Base-by-base conservation (phyloP, 2,329 filamentous ascomycete genomes). In the Drechslerella dactyloides region DNA sequence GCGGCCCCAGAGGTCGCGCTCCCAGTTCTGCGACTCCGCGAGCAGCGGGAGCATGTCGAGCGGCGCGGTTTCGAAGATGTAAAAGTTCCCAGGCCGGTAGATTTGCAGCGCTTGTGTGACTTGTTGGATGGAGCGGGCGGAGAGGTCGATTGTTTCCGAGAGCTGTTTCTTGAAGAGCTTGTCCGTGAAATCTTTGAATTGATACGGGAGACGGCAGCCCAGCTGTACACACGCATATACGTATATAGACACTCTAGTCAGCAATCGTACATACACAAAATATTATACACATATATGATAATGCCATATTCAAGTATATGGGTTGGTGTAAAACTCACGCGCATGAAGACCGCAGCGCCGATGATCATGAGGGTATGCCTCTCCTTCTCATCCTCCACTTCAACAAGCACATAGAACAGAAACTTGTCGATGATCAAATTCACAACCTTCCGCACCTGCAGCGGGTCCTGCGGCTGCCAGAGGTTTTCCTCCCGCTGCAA, bases 61-160 rank as follows among this genome's bases (percentile, higher is more conserved):
- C n/a, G 51, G 37, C 15, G 61, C 61, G 2, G 52, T 58, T 52
- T 57, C 52, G 53, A 57, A 65, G 7, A 57, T 57, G 44, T 65
- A 65, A 17, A 57, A 65, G 24, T 52, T 42, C 11, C 61, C 61
- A 1, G 42, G 42, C 17, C 33, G 24, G 61, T 65, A 65, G 27
- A 65, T 65, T 58, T 52, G 19, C 1, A 51, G 17, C 7, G 61
- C 61, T 52, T 58, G 61, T 7, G 7, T 42, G 44, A 57, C 11
- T 33, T 65, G 61, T 15, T 52, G 21, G 21, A 48, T 24, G 24
- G 42, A 40, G 6, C 24, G 19, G 4, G 24, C 15, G 11, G 61
- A 40, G 19, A 65, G 53, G 13, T 19, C 51, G 19, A 57, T 65
- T 0, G 52, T 57, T 15, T 11, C 40, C 21, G 52, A 42, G 21